These are phyloP conservation scores for Zygosaccharomyces pseudobailii DNA, from an alignment of 1,139 yeast genomes.

Conservation along the genomic window DNA sequence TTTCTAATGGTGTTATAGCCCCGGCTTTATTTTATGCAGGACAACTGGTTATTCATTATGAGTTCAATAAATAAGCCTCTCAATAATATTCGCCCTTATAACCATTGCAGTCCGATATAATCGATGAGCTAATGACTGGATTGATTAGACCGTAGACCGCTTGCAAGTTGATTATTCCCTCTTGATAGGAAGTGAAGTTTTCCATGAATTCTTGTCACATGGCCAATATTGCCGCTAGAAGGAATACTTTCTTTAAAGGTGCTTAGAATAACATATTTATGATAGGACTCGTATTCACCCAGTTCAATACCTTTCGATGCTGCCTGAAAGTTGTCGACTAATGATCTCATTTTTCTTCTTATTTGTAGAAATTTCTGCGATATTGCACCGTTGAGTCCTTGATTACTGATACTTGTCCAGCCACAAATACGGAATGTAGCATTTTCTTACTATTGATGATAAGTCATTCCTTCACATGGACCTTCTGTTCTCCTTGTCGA, in stretches of 20 bases:
- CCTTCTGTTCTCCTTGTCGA: background rate
- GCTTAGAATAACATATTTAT: conserved; percentile 27
- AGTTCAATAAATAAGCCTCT: too few species aligned
- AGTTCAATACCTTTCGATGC: conserved; percentile 22
- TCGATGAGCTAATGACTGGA: conserved; percentile 1
- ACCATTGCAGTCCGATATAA: conserved; percentile 6
- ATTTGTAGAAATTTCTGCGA: background rate
- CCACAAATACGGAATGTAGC: background rate
- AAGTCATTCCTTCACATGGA: background rate
- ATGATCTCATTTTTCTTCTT: conserved; percentile 9
- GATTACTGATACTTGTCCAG: background rate
- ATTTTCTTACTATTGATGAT: too few species aligned
- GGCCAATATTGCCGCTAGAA: conserved; percentile 31
- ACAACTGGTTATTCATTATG: too few species aligned
- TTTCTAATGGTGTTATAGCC: too few species aligned
- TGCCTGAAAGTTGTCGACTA: conserved; percentile 17
- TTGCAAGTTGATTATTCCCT: background rate
- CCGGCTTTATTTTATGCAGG: too few species aligned
- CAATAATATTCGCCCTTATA: background rate
- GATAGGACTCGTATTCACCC: conserved; percentile 34
- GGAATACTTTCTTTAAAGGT: conserved; percentile 32
- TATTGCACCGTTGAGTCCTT: background rate
- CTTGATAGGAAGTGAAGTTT: conserved; percentile 25
- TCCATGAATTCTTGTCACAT: conserved; percentile 27
- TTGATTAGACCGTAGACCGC: too few species aligned